These are phyloP conservation scores for Diutina neorugosa DNA, from an alignment of 1,139 yeast genomes.

Conservation along the genomic window DNA sequence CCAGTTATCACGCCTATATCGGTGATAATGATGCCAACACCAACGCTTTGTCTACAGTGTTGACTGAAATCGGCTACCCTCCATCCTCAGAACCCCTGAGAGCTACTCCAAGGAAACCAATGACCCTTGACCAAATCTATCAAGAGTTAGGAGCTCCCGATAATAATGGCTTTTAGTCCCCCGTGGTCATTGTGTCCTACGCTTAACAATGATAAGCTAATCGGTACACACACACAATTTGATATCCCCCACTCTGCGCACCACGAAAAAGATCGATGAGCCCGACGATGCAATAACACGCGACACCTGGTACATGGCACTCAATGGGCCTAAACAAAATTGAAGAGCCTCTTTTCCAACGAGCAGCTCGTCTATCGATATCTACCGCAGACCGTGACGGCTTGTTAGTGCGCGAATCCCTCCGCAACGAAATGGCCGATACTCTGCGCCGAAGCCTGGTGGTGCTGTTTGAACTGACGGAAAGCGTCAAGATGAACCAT, in stretches of 20 bases:
- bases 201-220: no score
- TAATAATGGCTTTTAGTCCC: no score
- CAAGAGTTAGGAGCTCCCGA: background rate
- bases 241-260: background rate
- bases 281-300: background rate
- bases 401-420: constrained; percentile 12
- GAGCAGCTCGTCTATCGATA: constrained; percentile 19
- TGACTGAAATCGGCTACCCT: background rate
- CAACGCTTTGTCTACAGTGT: background rate
- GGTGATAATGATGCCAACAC: background rate
- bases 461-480: constrained; percentile 15
- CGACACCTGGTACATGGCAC: background rate
- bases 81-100: background rate
- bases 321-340: background rate
- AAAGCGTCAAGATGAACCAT: constrained; percentile 10
- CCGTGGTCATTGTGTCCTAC: no score
- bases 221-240: no score
- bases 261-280: background rate
- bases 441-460: constrained; percentile 13
- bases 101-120: background rate
- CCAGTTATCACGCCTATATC: background rate
- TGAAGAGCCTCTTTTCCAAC: constrained; percentile 14
- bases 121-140: background rate
- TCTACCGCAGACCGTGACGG: constrained; percentile 13
- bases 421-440: constrained; percentile 10